phyloP scores from a whole-genome alignment of 163 green algal genomes.

The Chlamydomonas reinhardtii region DNA sequence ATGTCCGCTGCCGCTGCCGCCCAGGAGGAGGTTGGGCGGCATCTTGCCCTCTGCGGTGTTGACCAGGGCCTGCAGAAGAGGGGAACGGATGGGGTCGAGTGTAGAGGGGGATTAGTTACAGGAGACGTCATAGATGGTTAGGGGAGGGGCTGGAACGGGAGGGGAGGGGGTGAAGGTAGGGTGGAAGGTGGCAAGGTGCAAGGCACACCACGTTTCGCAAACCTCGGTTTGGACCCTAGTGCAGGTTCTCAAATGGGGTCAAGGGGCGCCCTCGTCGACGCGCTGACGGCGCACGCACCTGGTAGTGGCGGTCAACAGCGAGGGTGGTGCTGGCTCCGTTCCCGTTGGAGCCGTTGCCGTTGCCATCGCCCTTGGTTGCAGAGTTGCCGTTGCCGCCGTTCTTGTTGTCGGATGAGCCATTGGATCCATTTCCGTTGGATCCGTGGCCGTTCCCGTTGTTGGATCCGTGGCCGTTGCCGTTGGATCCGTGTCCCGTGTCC shows the following conservation, averaged over 20 bases:
- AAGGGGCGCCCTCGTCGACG: no score
- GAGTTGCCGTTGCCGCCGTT: constrained; percentile 60
- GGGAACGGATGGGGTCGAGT: not conserved
- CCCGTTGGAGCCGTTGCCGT: constrained; percentile 64
- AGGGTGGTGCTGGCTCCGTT: constrained; percentile 66
- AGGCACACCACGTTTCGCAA: no score
- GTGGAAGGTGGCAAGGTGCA: no score
- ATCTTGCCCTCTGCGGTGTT: constrained; percentile 62
- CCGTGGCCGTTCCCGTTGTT: constrained; percentile 51
- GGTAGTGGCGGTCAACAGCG: constrained; percentile 44
- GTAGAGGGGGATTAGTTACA: not conserved
- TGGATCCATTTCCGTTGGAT: constrained; percentile 69
- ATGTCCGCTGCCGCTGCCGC: not conserved
- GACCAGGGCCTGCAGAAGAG: constrained; percentile 29
- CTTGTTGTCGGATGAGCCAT: constrained; percentile 53
- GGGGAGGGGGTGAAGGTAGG: no score
- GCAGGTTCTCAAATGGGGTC: no score
- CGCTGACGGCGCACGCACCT: no score
- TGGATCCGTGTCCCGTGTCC: constrained; percentile 36
- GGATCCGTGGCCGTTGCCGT: constrained; percentile 55
- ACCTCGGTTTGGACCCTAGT: no score
- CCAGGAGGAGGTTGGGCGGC: constrained; percentile 42
- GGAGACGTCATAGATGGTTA: no score
- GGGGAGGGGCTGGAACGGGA: no score
- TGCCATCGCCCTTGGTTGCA: constrained; percentile 61